Conservation (phyloP, 2,329 filamentous ascomycete species). For the Sclerotinia nivalis region DNA sequence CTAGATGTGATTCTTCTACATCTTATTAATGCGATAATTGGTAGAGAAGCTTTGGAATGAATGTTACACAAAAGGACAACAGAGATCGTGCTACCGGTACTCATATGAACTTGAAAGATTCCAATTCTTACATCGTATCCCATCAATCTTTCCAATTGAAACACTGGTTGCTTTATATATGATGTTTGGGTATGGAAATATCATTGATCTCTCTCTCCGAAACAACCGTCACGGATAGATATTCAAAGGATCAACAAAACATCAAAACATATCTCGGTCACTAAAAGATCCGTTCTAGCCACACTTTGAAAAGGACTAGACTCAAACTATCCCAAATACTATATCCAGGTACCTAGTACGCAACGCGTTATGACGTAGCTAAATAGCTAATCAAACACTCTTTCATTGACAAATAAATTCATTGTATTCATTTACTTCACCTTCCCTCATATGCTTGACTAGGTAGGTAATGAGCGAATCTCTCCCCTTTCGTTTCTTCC, state of each 20-base stretch:
- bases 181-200: no score
- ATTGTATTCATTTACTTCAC: background rate
- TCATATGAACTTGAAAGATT: no score
- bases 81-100: no score
- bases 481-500: no score
- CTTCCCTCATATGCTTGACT: no score
- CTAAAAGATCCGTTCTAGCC: background rate
- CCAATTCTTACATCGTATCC: no score
- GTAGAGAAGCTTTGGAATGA: background rate
- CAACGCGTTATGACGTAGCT: background rate
- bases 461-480: no score
- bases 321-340: background rate
- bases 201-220: no score
- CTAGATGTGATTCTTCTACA: background rate
- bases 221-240: background rate
- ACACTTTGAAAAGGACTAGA: conserved; percentile 3
- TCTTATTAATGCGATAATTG: background rate
- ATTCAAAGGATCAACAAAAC: background rate
- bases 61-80: background rate
- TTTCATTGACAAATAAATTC: no score
- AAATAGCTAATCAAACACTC: no score
- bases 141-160: no score
- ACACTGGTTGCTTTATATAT: no score
- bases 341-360: background rate
- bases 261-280: background rate